Base-by-base conservation (phyloP, 1,284 basidiomycete genomes). In the Abortiporus biennis region DNA sequence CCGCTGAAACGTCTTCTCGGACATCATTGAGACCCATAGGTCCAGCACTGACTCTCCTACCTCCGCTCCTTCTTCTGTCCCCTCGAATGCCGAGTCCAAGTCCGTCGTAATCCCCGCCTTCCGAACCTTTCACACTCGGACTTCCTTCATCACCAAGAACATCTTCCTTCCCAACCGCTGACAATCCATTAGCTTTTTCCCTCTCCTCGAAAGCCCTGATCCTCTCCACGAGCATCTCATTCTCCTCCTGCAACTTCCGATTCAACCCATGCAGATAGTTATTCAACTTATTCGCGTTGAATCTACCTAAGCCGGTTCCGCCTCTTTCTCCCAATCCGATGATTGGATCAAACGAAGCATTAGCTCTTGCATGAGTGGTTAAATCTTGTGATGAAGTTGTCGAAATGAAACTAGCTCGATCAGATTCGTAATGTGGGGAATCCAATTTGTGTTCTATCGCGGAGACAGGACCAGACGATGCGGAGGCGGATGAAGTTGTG, bases 301-400 rank as follows among this genome's bases (percentile, higher is more conserved):
- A 91, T 20, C 85, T 69, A 9, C 80, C 76, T 30, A 68, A 54
- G 15, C 66, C 75, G 49, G 78, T 71, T 39, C 76, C 75, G 49
- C 78, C 71, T 47, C 73, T 62, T 30, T 77, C 72, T 51, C 77
- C 80, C 42, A 84, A 76, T 6, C 82, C 83, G 57, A 85, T 76
- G 4, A 80, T 72, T 27, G 85, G 83, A 55, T 89, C 86, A 48
- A 92, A 88, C 6, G 87, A 91, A 12, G 85, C 85, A 54, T 92
- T 92, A 30, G 78, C 84, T 6, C 85, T 79, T 23, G 76, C 79
- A 53, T 88, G 80, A 4, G 82, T 79, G 1, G 85, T 88, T 29
- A 92, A 66, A 56, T 92, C 90, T 48, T 91, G 85, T 17, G 88
- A 90, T 1, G 88, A 90, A 2, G 84, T 75, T 0, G 83, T 87